phyloP scores from a whole-genome alignment of 192 early-diverging fungal species.

The Rhizophagus clarus region DNA sequence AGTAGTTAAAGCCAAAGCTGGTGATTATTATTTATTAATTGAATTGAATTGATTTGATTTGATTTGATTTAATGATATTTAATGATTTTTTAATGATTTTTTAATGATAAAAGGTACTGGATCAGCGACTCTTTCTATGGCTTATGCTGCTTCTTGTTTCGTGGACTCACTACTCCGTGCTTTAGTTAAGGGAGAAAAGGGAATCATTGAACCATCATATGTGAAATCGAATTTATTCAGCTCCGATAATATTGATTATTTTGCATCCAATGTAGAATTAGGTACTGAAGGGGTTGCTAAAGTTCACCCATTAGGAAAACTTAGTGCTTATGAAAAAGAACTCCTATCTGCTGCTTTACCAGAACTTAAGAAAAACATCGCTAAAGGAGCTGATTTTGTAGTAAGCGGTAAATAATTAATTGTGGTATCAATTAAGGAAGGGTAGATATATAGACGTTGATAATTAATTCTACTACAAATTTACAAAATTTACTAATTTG shows the following conservation, averaged over 20 bases:
- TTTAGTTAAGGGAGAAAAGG: conserved; percentile 62
- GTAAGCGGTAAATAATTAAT: conserved; percentile 26
- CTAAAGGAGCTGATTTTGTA: conserved; percentile 85
- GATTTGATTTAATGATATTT: too few species aligned
- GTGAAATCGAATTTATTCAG: conserved; percentile 70
- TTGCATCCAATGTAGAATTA: conserved; percentile 76
- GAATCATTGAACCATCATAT: conserved; percentile 86
- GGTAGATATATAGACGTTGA: too few species aligned
- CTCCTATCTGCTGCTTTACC: conserved; percentile 74
- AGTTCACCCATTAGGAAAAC: conserved; percentile 79
- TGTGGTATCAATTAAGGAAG: too few species aligned
- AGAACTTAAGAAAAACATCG: conserved; percentile 88
- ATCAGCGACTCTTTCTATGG: conserved; percentile 88
- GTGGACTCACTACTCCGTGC: conserved; percentile 86
- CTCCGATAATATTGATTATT: conserved; percentile 63
- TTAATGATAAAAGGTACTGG: conserved; percentile 76
- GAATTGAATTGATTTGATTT: too few species aligned
- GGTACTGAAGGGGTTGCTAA: conserved; percentile 76
- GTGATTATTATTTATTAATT: conserved; percentile 10
- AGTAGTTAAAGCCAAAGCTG: conserved; percentile 94
- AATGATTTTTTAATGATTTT: too few species aligned
- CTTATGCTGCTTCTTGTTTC: conserved; percentile 84
- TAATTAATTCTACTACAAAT: too few species aligned
- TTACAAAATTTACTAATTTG: too few species aligned
- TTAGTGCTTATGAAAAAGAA: conserved; percentile 80